Conservation (phyloP, 2,329 filamentous ascomycete species). For the Fragosphaeria purpurea region DNA sequence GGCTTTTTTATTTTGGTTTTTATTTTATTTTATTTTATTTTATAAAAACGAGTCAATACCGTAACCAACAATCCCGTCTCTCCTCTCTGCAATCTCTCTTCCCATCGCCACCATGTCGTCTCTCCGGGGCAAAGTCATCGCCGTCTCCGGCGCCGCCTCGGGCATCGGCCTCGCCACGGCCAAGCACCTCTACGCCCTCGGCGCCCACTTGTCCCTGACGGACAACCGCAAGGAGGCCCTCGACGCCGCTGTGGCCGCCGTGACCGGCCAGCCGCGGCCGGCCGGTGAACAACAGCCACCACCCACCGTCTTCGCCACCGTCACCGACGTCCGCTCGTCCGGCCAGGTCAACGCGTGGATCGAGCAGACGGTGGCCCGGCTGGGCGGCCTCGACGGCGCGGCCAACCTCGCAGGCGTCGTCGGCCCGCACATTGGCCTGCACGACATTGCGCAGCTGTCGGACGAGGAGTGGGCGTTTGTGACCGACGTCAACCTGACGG, state of each 20-base stretch:
- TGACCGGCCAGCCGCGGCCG: neutral
- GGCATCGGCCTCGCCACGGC: slow-evolving; percentile 39
- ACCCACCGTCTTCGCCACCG: slow-evolving; percentile 1
- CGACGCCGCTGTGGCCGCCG: slow-evolving; percentile 7
- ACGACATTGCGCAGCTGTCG: slow-evolving; percentile 12
- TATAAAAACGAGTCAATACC: too few relatives aligned
- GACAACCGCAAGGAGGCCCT: slow-evolving; percentile 30
- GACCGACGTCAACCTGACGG: slow-evolving; percentile 34
- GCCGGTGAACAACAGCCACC: neutral
- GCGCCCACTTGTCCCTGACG: slow-evolving; percentile 32
- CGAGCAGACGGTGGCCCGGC: slow-evolving; percentile 19
- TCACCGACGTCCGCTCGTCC: slow-evolving; percentile 22
- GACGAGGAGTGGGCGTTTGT: slow-evolving; percentile 9
- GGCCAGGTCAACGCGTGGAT: slow-evolving; percentile 26
- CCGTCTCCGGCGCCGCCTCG: slow-evolving; percentile 33
- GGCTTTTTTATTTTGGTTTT: too few relatives aligned
- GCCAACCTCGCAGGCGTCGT: slow-evolving; percentile 30
- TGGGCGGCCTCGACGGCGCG: slow-evolving; percentile 26
- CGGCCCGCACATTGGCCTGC: slow-evolving; percentile 16
- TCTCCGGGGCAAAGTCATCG: slow-evolving; percentile 27
- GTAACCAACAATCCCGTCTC: too few relatives aligned
- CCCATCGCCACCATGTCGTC: neutral
- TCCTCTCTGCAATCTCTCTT: too few relatives aligned
- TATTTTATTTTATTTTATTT: too few relatives aligned
- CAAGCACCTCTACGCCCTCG: slow-evolving; percentile 27